Conservation (phyloP, 2,329 filamentous ascomycete species). For the Plenodomus biglobosus region DNA sequence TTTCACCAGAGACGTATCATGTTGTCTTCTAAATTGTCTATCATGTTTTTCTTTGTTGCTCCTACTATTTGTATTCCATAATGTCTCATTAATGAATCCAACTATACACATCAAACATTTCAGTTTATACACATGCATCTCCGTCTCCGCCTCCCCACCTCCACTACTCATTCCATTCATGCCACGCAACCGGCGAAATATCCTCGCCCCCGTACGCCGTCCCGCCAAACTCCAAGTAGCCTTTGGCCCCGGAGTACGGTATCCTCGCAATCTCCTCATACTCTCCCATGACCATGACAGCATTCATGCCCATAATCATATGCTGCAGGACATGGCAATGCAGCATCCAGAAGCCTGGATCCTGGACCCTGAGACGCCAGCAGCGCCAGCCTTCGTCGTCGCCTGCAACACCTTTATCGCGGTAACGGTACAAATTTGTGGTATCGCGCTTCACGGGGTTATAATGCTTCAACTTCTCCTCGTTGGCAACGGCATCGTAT, state of each 20-base stretch:
- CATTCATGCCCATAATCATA: constrained; percentile 59
- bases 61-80: no score
- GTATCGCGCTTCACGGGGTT: constrained; percentile 50
- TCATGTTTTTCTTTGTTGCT: no score
- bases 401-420: constrained; percentile 43
- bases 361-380: constrained; percentile 58
- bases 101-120: not conserved
- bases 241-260: constrained; percentile 42
- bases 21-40: no score
- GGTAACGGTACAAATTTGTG: constrained; percentile 60
- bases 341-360: constrained; percentile 62
- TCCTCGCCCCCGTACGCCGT: constrained; percentile 44
- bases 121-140: not conserved
- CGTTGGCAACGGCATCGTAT: constrained; percentile 55
- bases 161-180: constrained; percentile 10
- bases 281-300: constrained; percentile 52
- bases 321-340: constrained; percentile 63
- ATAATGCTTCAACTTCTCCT: constrained; percentile 42
- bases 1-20: no score
- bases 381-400: constrained; percentile 60
- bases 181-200: constrained; percentile 10
- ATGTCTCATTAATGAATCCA: not conserved
- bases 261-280: constrained; percentile 42
- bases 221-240: constrained; percentile 51
- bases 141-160: not conserved